These are phyloP conservation scores for Fusarium virguliforme DNA, from an alignment of 2,329 filamentous ascomycete species.

Conservation along the genomic window DNA sequence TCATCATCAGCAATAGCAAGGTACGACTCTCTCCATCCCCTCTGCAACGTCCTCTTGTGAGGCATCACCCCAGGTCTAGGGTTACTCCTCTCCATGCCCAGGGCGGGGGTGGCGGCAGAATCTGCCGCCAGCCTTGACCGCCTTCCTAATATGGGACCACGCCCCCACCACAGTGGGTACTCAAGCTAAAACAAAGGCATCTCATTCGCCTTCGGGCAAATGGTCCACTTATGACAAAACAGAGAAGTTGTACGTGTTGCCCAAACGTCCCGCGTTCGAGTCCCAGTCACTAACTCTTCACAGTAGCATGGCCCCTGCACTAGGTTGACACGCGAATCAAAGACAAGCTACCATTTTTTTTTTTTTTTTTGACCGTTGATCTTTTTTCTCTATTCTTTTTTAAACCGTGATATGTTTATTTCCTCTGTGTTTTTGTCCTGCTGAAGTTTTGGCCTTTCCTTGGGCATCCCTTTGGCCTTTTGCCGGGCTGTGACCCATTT, in stretches of 20 bases:
- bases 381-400: too few species aligned
- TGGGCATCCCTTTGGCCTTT: too few species aligned
- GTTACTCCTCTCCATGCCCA: background rate
- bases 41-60: background rate
- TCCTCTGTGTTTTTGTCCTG: too few species aligned
- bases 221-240: slow-evolving; percentile 4
- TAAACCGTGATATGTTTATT: too few species aligned
- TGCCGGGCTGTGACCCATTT: too few species aligned
- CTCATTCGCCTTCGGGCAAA: slow-evolving; percentile 3
- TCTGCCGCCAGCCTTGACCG: background rate
- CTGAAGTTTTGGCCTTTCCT: too few species aligned
- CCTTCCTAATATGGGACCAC: background rate
- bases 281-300: background rate
- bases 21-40: background rate
- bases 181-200: background rate
- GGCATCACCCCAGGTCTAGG: background rate
- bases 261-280: background rate
- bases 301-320: slow-evolving; percentile 87
- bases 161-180: background rate
- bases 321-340: slow-evolving; percentile 76
- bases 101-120: background rate
- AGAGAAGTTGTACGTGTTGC: background rate
- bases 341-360: slow-evolving; percentile 8
- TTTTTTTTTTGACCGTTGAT: background rate
- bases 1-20: background rate